A percentile compares a stretch with the other conserved stretches of the same genome.
Evolutionary conservation across 805 yeast genomes (phyloP).

Genomic region (Kuraishia cidri): DNA sequence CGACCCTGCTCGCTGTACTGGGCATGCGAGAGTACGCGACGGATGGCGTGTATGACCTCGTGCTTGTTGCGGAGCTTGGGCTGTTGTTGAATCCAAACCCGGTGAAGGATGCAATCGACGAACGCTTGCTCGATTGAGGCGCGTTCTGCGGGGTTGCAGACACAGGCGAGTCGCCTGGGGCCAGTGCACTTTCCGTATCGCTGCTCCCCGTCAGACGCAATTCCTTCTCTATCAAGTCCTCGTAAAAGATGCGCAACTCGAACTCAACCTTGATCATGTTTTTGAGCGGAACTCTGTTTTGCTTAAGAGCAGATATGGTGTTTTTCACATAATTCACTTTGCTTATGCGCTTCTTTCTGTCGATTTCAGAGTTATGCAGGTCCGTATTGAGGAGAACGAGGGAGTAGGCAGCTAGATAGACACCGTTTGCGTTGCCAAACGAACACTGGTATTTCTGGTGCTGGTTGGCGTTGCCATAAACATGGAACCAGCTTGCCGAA

Average conservation of each 20-base stretch:
- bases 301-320: conserved; percentile 36
- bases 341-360: conserved; percentile 26
- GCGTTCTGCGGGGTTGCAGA: background rate
- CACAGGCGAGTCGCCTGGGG: background rate
- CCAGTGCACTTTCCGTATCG: background rate
- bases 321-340: conserved; percentile 36
- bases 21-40: background rate
- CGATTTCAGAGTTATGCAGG: conserved; percentile 46
- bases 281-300: conserved; percentile 12
- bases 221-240: conserved; percentile 27
- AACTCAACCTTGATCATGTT: conserved; percentile 22
- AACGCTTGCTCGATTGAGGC: background rate
- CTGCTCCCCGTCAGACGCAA: conserved; percentile 7
- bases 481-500: conserved; percentile 55
- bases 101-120: conserved; percentile 1
- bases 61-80: background rate
- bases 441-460: conserved; percentile 6
- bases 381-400: conserved; percentile 71
- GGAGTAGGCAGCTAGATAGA: conserved; percentile 66
- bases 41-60: background rate
- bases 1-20: background rate
- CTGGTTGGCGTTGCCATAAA: conserved; percentile 28
- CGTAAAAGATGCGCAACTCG: conserved; percentile 32
- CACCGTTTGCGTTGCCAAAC: conserved; percentile 43
- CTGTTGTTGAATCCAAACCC: background rate